Evolutionary conservation across 768 basidiomycete species (phyloP).

Genomic region (Boletus pseudo-olivaceus): DNA sequence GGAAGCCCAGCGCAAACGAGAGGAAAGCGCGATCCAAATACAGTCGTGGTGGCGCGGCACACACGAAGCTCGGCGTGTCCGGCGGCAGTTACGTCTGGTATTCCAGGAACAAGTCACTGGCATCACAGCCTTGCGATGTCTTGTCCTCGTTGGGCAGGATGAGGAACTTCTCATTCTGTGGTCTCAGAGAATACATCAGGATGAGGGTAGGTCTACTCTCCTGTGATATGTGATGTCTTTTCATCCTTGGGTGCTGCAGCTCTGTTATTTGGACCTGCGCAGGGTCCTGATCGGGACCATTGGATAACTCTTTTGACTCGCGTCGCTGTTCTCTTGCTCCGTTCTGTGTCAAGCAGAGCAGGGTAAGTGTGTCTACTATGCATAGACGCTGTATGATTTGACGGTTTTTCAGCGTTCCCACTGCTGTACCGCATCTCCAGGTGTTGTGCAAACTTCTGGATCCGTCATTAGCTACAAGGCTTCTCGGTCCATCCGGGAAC

Average conservation of each 20-base stretch:
- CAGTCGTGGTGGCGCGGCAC: slow-evolving; percentile 71
- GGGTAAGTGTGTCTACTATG: slow-evolving; percentile 39
- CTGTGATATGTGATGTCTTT: not conserved
- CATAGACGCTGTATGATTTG: not conserved
- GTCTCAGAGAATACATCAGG: slow-evolving; percentile 24
- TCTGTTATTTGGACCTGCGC: slow-evolving; percentile 38
- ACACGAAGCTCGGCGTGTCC: slow-evolving; percentile 38
- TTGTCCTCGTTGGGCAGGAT: slow-evolving; percentile 55
- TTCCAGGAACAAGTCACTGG: slow-evolving; percentile 54
- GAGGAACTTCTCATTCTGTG: slow-evolving; percentile 32
- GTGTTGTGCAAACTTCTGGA: slow-evolving; percentile 49
- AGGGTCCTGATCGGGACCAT: slow-evolving; percentile 38
- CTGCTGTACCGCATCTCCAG: slow-evolving; percentile 43
- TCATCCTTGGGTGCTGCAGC: slow-evolving; percentile 27
- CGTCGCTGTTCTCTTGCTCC: slow-evolving; percentile 46
- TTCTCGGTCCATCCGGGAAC: slow-evolving; percentile 30
- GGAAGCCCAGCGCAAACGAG: slow-evolving; percentile 47
- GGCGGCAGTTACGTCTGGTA: slow-evolving; percentile 41
- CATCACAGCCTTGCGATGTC: slow-evolving; percentile 58
- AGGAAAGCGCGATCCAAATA: slow-evolving; percentile 57
- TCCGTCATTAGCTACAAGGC: slow-evolving; percentile 1
- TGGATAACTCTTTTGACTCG: slow-evolving; percentile 64
- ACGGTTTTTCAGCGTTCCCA: slow-evolving; percentile 39
- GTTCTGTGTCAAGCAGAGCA: slow-evolving; percentile 46
- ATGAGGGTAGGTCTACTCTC: slow-evolving; percentile 18